These are phyloP conservation scores for Thyridium curvatum DNA, from an alignment of 2,329 filamentous ascomycete species.

Conservation along the genomic window DNA sequence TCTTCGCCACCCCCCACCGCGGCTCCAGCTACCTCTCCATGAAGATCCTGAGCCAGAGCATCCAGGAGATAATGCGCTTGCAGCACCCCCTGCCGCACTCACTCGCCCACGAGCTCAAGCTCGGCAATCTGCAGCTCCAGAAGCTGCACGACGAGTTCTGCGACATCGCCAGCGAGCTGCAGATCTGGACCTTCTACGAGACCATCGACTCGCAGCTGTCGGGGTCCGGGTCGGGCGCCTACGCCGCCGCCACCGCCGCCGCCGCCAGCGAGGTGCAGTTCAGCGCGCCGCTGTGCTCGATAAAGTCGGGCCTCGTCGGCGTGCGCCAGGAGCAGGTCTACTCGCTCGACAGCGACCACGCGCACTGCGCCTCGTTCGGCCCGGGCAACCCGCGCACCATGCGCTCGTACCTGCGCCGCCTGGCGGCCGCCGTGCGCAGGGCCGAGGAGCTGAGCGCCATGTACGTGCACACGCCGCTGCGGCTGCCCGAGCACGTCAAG, in stretches of 20 bases:
- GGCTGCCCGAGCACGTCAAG: constrained; percentile 45
- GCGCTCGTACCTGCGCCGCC: constrained; percentile 28
- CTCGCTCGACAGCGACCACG: constrained; percentile 48
- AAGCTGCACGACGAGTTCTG: constrained; percentile 49
- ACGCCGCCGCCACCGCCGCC: too few species aligned
- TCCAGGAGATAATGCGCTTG: constrained; percentile 44
- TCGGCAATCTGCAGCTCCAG: constrained; percentile 42
- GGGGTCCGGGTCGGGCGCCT: constrained; percentile 26
- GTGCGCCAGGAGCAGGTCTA: constrained; percentile 45
- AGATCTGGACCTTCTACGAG: constrained; percentile 58
- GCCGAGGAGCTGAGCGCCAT: constrained; percentile 25
- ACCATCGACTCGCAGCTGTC: constrained; percentile 54
- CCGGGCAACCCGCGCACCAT: constrained; percentile 41
- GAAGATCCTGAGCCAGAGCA: constrained; percentile 46
- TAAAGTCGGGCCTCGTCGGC: constrained; percentile 46
- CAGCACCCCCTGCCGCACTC: constrained; percentile 42
- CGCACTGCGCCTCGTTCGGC: constrained; percentile 48
- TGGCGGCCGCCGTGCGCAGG: constrained; percentile 27
- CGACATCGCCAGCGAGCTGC: constrained; percentile 49
- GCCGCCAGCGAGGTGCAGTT: constrained; percentile 43
- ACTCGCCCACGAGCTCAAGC: constrained; percentile 42
- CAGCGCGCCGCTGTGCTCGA: constrained; percentile 52
- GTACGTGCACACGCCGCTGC: constrained; percentile 35
- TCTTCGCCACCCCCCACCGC: constrained; percentile 55
- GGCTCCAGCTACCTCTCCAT: constrained; percentile 59